phyloP scores from a whole-genome alignment of 495 filamentous ascomycete genomes.

The Aspergillus sparsus region DNA sequence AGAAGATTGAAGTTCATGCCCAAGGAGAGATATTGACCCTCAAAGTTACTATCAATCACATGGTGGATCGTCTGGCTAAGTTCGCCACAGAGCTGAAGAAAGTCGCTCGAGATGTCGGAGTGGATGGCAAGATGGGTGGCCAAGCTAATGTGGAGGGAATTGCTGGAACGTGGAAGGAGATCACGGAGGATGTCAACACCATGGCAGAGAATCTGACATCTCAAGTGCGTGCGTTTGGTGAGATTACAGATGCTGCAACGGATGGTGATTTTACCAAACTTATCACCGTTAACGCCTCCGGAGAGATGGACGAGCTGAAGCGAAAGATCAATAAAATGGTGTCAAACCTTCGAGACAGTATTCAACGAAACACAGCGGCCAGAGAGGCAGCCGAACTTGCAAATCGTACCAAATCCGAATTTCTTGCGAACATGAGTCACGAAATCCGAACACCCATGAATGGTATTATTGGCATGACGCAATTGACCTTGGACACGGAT shows the following conservation, averaged over 20 bases:
- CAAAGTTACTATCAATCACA: slow-evolving; percentile 98
- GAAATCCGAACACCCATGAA: slow-evolving; percentile 97
- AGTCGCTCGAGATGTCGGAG: slow-evolving; percentile 94
- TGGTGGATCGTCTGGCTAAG: slow-evolving; percentile 93
- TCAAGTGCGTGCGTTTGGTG: slow-evolving; percentile 95
- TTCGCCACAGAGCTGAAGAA: slow-evolving; percentile 97
- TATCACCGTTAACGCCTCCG: slow-evolving; percentile 96
- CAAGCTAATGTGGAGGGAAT: slow-evolving; percentile 95
- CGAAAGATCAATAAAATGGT: slow-evolving; percentile 99
- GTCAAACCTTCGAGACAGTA: slow-evolving; percentile 90
- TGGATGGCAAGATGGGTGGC: slow-evolving; percentile 98
- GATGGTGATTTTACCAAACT: slow-evolving; percentile 96
- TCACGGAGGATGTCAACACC: slow-evolving; percentile 96
- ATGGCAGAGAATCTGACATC: slow-evolving; percentile 98
- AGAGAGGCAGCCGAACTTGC: slow-evolving; percentile 95
- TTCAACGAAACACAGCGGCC: slow-evolving; percentile 95
- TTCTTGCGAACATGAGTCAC: slow-evolving; percentile 99
- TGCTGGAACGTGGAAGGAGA: slow-evolving; percentile 96
- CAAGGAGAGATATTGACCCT: slow-evolving; percentile 92
- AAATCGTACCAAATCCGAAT: slow-evolving; percentile 98
- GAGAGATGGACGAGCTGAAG: slow-evolving; percentile 99
- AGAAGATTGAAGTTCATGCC: slow-evolving; percentile 93
- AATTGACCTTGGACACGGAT: slow-evolving; percentile 94
- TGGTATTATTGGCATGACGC: slow-evolving; percentile 90
- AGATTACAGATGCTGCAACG: slow-evolving; percentile 95